These are phyloP conservation scores for Colletotrichum incanum DNA, from an alignment of 2,329 filamentous ascomycete genomes.

Conservation along the genomic window DNA sequence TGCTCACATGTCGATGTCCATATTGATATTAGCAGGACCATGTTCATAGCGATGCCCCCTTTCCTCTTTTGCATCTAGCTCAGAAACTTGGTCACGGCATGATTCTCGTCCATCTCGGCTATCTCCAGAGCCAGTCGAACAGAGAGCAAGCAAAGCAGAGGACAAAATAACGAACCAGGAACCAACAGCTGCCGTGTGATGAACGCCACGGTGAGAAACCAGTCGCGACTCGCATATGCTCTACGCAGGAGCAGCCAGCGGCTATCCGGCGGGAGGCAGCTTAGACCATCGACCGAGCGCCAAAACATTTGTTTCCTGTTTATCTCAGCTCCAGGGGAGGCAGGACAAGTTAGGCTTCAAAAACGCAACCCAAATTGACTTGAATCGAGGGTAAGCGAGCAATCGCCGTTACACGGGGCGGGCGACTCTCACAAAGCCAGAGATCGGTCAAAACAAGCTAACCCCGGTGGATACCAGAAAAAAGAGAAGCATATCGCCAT, in stretches of 20 bases:
- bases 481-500: conserved; percentile 29
- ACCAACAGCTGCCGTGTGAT: background rate
- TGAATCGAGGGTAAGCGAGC: background rate
- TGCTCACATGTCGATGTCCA: background rate
- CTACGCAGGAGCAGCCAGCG: background rate
- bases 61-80: background rate
- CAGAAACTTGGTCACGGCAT: background rate
- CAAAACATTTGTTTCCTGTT: conserved; percentile 17
- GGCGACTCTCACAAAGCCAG: conserved; percentile 30
- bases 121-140: background rate
- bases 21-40: conserved; percentile 11
- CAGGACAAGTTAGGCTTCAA: conserved; percentile 13
- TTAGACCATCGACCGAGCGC: background rate
- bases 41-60: background rate
- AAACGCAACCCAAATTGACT: conserved; percentile 13
- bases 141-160: background rate
- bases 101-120: background rate
- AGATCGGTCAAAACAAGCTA: conserved; percentile 42
- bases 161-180: background rate
- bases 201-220: background rate
- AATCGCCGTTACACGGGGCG: conserved; percentile 17
- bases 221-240: too few relatives aligned
- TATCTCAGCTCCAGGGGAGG: background rate
- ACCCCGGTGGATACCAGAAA: conserved; percentile 26
- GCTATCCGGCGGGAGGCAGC: background rate